Evolutionary conservation across 768 basidiomycete genomes (phyloP), one percentile per base, ranked within the genome.

Genomic region (Cystofilobasidium capitatum): DNA sequence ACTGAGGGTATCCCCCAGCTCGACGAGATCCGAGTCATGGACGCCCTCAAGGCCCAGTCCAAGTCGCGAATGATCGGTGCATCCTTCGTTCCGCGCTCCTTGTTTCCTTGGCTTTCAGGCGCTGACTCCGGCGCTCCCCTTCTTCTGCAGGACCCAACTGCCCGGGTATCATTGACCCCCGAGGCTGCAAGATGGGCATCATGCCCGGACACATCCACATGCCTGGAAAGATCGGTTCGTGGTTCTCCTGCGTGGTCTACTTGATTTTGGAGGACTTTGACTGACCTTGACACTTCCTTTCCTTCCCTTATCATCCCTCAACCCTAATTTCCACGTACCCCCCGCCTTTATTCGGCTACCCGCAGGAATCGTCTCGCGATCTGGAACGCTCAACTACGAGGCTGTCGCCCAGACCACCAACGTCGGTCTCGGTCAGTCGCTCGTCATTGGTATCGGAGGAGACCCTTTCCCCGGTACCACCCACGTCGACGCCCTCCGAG

Each of bases 181-280:
- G 88, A 45, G 94, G 94, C 26, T 99, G 96, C 82, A 98, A 98
- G 82, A 97, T 99, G 86, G 96, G 96, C 68, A 99, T 99, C 75
- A 81, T 81, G 80, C 96, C 96, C 16, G 96, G 92, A 33, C 91
- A 96, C 76, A 97, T 99, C 73, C 96, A 98, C 81, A 90, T 78
- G 72, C 92, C 94, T 65, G 96, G 96, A 63, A 91, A 89, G 73
- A 94, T 99, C 72, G 94, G 93, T 89, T 72, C 39, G 83, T 75
- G 3, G 44, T 49, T 24, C 33, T 58, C n/a, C 60, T 42, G 62
- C 12, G 20, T 64, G 36, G 47, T 67, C 22, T 29, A 12, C 35
- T 17, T 33, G 16, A 29, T 29, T 49, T n/a, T 7, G 24, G 20
- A 29, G 1, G 9, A 16, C 20, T 17, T 58, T 16, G 22, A 33